Percentiles rank a stretch among this genome's conserved stretches.
Evolutionary conservation across 768 basidiomycete species (phyloP).

Genomic region (Lactifluus rugatus): DNA sequence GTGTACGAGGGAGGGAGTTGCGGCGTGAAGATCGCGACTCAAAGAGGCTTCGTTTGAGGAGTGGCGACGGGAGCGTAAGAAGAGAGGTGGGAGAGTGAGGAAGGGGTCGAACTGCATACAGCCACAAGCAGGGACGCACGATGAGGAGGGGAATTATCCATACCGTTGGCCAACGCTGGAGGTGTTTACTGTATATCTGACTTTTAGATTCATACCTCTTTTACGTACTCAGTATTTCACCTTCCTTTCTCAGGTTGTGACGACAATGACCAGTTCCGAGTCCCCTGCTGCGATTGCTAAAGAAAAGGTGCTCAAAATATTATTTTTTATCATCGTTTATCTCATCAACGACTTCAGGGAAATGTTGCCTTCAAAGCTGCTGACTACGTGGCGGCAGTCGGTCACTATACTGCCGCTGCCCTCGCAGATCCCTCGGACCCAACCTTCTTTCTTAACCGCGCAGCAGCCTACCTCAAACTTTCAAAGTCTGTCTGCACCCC

Average conservation of each 20-base stretch:
- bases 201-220: background rate
- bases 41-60: conserved; percentile 10
- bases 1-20: conserved; percentile 8
- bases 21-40: conserved; percentile 12
- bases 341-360: conserved; percentile 44
- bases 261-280: background rate
- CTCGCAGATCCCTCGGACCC: conserved; percentile 58
- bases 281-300: background rate
- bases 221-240: too few relatives aligned
- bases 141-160: background rate
- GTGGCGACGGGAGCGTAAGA: background rate
- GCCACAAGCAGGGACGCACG: conserved; percentile 6
- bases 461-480: conserved; percentile 88
- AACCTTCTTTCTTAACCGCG: conserved; percentile 81
- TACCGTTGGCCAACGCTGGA: background rate
- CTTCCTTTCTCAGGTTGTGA: too few relatives aligned
- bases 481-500: conserved; percentile 65
- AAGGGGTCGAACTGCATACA: conserved; percentile 1
- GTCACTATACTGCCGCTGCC: conserved; percentile 78
- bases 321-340: background rate
- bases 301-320: background rate
- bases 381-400: conserved; percentile 70
- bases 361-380: conserved; percentile 78
- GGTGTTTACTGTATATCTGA: background rate
- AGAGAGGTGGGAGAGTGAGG: conserved; percentile 7